Conservation (phyloP, 768 basidiomycete species). For the Suillus placidus region DNA sequence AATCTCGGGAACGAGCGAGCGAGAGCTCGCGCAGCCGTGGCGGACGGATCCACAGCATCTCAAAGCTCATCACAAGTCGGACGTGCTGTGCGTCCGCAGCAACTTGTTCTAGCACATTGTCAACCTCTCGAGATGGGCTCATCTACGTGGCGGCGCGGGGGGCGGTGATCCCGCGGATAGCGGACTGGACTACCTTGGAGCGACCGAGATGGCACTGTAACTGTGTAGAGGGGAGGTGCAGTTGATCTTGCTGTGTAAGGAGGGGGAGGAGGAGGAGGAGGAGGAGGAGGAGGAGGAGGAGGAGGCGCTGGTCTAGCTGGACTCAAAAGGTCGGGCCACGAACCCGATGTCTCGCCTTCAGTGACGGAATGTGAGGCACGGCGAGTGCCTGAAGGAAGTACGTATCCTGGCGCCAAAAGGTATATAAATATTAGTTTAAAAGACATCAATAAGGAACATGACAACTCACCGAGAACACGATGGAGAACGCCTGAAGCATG, state of each 20-base stretch:
- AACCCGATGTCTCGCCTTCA: too few species aligned
- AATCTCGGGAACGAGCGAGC: background rate
- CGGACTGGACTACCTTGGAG: background rate
- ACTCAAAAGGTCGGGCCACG: background rate
- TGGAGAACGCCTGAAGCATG: background rate
- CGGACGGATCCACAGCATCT: background rate
- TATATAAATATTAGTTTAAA: background rate
- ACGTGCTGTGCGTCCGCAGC: background rate
- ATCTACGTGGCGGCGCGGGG: background rate
- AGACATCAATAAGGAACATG: background rate
- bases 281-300: background rate
- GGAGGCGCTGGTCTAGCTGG: background rate
- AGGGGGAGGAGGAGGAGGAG: background rate
- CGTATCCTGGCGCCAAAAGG: background rate
- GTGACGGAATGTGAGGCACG: background rate
- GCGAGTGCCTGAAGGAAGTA: background rate
- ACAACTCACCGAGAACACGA: background rate
- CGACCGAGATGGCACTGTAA: background rate
- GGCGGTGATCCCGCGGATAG: too few species aligned
- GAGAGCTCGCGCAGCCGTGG: background rate
- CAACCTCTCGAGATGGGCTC: background rate
- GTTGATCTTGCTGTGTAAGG: background rate
- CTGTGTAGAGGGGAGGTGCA: background rate
- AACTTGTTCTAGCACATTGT: background rate
- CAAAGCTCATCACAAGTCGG: too few species aligned